phyloP scores from a whole-genome alignment of 306 rosid species.

The Luffa aegyptiaca region DNA sequence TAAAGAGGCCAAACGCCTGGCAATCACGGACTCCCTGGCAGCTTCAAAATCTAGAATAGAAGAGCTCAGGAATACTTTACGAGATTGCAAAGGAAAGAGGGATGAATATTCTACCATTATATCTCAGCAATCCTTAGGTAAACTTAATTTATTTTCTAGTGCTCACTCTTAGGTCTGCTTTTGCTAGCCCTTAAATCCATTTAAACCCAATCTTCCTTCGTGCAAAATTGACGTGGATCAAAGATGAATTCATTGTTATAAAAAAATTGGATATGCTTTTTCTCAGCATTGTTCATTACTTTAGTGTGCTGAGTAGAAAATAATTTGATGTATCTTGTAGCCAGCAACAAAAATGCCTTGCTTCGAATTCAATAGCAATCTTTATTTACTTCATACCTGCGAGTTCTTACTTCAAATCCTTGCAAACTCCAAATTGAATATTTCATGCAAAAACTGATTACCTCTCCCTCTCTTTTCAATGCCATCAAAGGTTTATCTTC shows the following conservation, averaged over 20 bases:
- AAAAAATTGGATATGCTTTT: not conserved
- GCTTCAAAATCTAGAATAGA: constrained; percentile 46
- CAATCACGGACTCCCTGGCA: constrained; percentile 47
- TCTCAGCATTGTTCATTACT: not conserved
- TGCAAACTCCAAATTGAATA: not conserved
- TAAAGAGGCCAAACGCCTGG: constrained; percentile 68
- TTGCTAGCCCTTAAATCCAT: not conserved
- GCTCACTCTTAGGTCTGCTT: not conserved
- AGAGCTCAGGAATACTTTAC: constrained; percentile 31
- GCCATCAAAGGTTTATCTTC: constrained; percentile 34
- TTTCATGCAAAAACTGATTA: not conserved
- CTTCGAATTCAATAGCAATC: not conserved
- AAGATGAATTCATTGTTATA: not conserved
- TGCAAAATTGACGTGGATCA: not conserved
- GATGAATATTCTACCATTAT: constrained; percentile 34
- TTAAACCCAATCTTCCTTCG: not conserved
- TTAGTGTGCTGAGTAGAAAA: not conserved
- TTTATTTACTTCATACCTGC: not conserved
- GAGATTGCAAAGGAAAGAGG: constrained; percentile 35
- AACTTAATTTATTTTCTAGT: not conserved
- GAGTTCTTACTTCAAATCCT: not conserved
- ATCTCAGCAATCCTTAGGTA: constrained; percentile 50
- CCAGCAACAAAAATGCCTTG: not conserved
- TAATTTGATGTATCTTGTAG: not conserved
- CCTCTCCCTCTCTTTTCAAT: not conserved